Conservation (phyloP, 2,329 filamentous ascomycete genomes). For the Fusarium bulbicola region DNA sequence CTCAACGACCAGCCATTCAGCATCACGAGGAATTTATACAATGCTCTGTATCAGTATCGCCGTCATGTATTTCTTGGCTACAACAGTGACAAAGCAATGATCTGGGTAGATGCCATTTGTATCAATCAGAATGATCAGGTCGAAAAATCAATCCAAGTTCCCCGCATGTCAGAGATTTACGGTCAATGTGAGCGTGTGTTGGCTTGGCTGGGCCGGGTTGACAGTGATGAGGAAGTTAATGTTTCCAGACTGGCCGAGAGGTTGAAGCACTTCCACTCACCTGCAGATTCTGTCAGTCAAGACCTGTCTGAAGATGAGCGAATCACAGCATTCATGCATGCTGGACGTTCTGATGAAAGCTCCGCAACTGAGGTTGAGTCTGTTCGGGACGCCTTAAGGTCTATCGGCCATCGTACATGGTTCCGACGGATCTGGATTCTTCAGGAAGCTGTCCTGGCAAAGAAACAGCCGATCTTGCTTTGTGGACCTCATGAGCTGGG, state of each 20-base stretch:
- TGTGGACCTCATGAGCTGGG: not conserved
- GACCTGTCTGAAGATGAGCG: rapidly evolving
- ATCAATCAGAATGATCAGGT: constrained; percentile 15
- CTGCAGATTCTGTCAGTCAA: rapidly evolving
- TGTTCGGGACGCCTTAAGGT: not conserved
- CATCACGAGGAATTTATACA: constrained; percentile 1
- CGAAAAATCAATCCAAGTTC: constrained; percentile 17
- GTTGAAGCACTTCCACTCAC: not conserved
- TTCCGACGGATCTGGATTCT: constrained; percentile 27
- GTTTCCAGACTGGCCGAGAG: not conserved
- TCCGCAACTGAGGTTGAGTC: not conserved
- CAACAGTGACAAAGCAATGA: rapidly evolving
- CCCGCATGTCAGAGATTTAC: constrained; percentile 26
- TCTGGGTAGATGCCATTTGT: constrained; percentile 21
- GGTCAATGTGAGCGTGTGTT: constrained; percentile 14
- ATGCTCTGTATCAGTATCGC: constrained; percentile 2
- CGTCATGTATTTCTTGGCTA: rapidly evolving
- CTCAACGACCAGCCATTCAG: not conserved
- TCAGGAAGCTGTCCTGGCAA: constrained; percentile 7
- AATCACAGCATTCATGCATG: not conserved
- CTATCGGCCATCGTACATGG: constrained; percentile 5
- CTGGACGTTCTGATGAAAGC: rapidly evolving
- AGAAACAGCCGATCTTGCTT: not conserved
- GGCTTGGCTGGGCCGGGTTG: constrained; percentile 5
- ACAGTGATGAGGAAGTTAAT: rapidly evolving